Base-by-base conservation (phyloP, 1,284 basidiomycete genomes). In the Caloboletus firmus region DNA sequence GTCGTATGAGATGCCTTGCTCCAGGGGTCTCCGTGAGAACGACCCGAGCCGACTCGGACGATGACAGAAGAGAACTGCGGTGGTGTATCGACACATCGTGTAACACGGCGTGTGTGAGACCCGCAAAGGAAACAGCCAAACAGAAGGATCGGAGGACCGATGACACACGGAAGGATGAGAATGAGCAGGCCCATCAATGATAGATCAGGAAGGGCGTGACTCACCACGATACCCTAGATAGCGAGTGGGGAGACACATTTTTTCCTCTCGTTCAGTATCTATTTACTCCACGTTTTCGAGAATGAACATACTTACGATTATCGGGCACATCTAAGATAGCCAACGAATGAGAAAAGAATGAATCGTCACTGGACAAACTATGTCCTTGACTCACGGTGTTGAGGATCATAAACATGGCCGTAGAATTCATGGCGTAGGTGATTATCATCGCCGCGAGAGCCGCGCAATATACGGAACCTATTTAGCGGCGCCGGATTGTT, bases 371-470 rank as follows among this genome's bases (percentile, higher is more conserved):
- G 18, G 5, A 13, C 18, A 32, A 10, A 18, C 12, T 5, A 24
- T 8, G 5, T 9, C 2, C 15, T 32, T 5, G 18, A 17, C 60
- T 50, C 40, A 62, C 60, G 15, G 43, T 42, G 31, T 59, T 51
- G 18, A 62, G 49, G 35, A 62, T 44, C 12, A 62, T 62, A 34
- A 63, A 61, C 62, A 62, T 55, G 26, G 36, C 41, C 5, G 62
- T 46, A 4, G 62, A 62, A 26, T 45, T 22, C 10, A 15, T 34
- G 6, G 49, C 32, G 28, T 51, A 59, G 3, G 60, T 59, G 15
- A 20, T 28, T 39, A 62, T 52, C 59, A 62, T 59, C 26, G 26
- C 36, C 22, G 59, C 39, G 8, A 62, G 51, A 5, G 51, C 13
- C 22, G n/a, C 18, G 57, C 12, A 62, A 30, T 62, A 62, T n/a